Percentiles rank a stretch among this genome's conserved stretches.
Conservation (phyloP, 208 protist species). For the Trypanosoma vivax region DNA sequence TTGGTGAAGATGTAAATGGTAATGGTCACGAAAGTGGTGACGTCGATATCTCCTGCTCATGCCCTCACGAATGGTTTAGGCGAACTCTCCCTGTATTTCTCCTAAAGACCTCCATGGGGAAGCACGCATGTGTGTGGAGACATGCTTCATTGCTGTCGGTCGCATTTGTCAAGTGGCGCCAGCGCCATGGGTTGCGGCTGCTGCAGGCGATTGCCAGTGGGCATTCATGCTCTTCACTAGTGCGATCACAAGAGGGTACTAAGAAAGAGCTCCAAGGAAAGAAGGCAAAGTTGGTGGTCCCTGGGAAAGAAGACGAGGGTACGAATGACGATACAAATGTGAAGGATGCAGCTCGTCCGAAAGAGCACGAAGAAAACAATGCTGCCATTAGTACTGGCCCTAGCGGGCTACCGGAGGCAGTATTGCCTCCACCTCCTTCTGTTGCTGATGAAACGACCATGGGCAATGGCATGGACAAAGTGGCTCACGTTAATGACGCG, state of each 20-base stretch:
- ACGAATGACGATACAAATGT: no score
- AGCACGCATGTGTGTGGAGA: constrained; percentile 31
- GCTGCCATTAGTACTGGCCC: no score
- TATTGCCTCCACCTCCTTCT: no score
- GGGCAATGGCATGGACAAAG: no score
- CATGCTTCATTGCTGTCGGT: constrained; percentile 12
- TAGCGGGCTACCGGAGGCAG: no score
- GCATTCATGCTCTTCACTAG: not conserved
- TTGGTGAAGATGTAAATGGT: not conserved
- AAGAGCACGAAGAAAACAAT: no score
- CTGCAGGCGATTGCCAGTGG: constrained; percentile 14
- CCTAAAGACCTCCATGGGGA: constrained; percentile 22
- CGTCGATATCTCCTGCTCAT: constrained; percentile 22
- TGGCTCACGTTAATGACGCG: not conserved
- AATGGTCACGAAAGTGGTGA: not conserved
- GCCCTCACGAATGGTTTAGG: constrained; percentile 55
- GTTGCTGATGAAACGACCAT: no score
- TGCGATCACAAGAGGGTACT: no score
- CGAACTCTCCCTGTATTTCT: constrained; percentile 40
- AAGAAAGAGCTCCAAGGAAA: no score
- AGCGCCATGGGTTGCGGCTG: constrained; percentile 43
- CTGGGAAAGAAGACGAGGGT: no score
- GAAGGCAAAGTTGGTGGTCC: no score
- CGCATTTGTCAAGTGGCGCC: constrained; percentile 35
- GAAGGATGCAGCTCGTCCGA: no score